A percentile compares a stretch with the other conserved stretches of the same genome.
phyloP scores from a whole-genome alignment of 805 yeast species.

The Wickerhamomyces canadensis region DNA sequence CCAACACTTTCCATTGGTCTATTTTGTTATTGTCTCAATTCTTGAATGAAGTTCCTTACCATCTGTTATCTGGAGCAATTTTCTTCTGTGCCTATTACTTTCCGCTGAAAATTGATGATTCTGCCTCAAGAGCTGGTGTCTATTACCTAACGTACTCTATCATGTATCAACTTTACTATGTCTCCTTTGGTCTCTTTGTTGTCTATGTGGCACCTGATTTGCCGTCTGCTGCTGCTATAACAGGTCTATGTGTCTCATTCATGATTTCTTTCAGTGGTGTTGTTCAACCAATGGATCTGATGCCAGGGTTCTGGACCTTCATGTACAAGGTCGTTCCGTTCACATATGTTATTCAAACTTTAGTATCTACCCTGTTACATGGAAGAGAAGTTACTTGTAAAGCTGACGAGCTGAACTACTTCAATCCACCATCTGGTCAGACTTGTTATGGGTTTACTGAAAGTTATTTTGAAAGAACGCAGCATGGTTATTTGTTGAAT shows the following conservation, averaged over 20 bases:
- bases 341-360: slow-evolving; percentile 50
- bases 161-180: slow-evolving; percentile 36
- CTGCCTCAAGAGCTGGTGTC: slow-evolving; percentile 44
- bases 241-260: slow-evolving; percentile 35
- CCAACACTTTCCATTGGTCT: slow-evolving; percentile 77
- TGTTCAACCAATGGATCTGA: slow-evolving; percentile 30
- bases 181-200: slow-evolving; percentile 44
- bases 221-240: slow-evolving; percentile 60
- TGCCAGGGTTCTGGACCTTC: slow-evolving; percentile 74
- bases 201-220: slow-evolving; percentile 62
- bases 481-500: slow-evolving; percentile 51
- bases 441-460: slow-evolving; percentile 55
- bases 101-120: slow-evolving; percentile 37
- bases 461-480: slow-evolving; percentile 8
- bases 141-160: slow-evolving; percentile 40
- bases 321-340: slow-evolving; percentile 64
- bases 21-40: slow-evolving; percentile 48
- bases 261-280: slow-evolving; percentile 34
- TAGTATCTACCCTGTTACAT: slow-evolving; percentile 44
- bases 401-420: slow-evolving; percentile 40
- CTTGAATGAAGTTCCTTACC: slow-evolving; percentile 58
- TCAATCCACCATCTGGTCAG: slow-evolving; percentile 49
- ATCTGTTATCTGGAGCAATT: slow-evolving; percentile 41
- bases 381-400: slow-evolving; percentile 46
- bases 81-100: slow-evolving; percentile 49